These are phyloP conservation scores for Fusarium sp. DNA, from an alignment of 2,329 filamentous ascomycete species.

Conservation along the genomic window DNA sequence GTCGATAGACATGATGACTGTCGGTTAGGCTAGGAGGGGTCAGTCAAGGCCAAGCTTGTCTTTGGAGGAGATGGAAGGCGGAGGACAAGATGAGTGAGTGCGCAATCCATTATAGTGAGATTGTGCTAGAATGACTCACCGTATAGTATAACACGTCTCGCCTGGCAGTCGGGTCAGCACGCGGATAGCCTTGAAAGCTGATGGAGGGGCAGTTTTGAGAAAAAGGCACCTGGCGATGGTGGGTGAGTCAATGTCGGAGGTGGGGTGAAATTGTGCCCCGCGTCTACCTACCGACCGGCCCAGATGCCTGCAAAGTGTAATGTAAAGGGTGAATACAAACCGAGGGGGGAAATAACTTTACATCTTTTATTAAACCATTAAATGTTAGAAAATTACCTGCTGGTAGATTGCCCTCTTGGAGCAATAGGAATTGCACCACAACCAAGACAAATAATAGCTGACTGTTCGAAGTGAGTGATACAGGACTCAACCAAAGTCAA, in stretches of 20 bases:
- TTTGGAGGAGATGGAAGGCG: not conserved
- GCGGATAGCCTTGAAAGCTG: constrained; percentile 20
- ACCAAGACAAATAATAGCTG: no score
- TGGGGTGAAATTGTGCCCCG: constrained; percentile 44
- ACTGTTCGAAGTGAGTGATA: no score
- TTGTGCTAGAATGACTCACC: constrained; percentile 23
- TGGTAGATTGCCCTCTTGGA: no score
- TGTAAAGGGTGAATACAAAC: no score
- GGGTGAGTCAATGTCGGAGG: constrained; percentile 45
- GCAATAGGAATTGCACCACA: no score
- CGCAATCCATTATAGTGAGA: not conserved
- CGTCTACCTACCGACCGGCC: constrained; percentile 19
- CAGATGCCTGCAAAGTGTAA: no score
- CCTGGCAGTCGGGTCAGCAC: constrained; percentile 30
- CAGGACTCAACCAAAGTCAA: no score
- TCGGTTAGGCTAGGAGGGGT: constrained; percentile 28
- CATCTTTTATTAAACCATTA: no score
- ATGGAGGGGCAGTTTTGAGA: constrained; percentile 46
- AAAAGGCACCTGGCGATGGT: constrained; percentile 43
- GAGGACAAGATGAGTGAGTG: not conserved
- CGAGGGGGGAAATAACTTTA: no score
- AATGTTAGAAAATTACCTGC: no score
- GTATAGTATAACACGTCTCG: constrained; percentile 20
- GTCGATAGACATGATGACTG: constrained; percentile 79
- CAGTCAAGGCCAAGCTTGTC: constrained; percentile 7